Percentiles rank a stretch among this genome's conserved stretches.
phyloP scores from a whole-genome alignment of 129 eudicot species.

The Lonicera japonica region DNA sequence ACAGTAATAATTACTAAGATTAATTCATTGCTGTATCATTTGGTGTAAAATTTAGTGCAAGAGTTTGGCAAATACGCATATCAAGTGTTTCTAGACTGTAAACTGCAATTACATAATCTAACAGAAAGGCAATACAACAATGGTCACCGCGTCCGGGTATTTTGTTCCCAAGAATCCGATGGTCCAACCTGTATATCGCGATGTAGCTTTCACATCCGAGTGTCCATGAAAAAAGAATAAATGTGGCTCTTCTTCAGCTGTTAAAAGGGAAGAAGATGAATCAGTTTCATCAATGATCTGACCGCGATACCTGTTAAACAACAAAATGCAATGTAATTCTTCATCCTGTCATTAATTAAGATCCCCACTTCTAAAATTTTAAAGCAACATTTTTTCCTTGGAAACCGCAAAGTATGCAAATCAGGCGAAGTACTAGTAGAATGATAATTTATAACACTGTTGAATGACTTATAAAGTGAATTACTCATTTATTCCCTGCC shows the following conservation, averaged over 20 bases:
- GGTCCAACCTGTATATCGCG: neutral
- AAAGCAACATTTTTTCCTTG: too few species aligned
- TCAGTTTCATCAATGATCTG: neutral
- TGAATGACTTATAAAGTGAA: too few species aligned
- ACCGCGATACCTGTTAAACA: neutral
- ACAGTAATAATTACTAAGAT: too few species aligned
- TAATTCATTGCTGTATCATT: too few species aligned
- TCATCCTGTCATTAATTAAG: too few species aligned
- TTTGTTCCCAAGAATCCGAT: neutral
- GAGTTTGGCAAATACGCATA: neutral
- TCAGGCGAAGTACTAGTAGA: too few species aligned
- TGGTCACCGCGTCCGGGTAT: neutral
- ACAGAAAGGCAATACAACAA: slow-evolving; percentile 5
- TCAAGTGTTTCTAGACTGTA: neutral
- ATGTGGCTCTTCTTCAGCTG: neutral
- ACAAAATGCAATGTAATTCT: neutral
- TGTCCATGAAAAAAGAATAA: neutral
- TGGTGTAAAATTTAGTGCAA: too few species aligned
- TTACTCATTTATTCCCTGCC: too few species aligned
- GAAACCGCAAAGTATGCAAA: too few species aligned
- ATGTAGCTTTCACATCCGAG: neutral
- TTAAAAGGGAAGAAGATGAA: neutral
- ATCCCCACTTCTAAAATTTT: too few species aligned
- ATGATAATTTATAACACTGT: too few species aligned
- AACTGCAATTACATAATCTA: neutral